These are phyloP conservation scores for Leccinum boreale DNA, from an alignment of 768 basidiomycete species.

Conservation along the genomic window DNA sequence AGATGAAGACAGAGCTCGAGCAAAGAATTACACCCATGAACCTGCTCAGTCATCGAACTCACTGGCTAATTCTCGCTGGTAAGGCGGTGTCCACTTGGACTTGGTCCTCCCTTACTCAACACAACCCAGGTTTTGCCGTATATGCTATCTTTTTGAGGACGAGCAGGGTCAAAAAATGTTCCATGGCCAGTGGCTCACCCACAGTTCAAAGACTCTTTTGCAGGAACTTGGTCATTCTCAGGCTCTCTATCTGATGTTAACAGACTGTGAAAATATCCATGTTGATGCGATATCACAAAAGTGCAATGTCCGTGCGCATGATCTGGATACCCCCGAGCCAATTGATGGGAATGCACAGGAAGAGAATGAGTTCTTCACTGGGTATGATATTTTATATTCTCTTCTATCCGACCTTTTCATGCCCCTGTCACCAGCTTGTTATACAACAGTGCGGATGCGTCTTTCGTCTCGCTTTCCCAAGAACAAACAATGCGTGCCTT, in stretches of 20 bases:
- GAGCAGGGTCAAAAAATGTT: conserved; percentile 44
- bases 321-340: conserved; percentile 43
- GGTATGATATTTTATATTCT: conserved; percentile 36
- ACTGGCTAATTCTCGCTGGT: conserved; percentile 63
- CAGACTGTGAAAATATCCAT: conserved; percentile 53
- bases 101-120: neutral
- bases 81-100: conserved; percentile 14
- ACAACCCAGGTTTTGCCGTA: conserved; percentile 62
- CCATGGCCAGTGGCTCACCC: conserved; percentile 70
- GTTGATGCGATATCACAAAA: conserved; percentile 56
- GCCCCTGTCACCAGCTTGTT: conserved; percentile 36
- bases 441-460: conserved; percentile 47
- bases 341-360: conserved; percentile 38
- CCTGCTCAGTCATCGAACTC: conserved; percentile 49
- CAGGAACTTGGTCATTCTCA: conserved; percentile 66
- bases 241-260: conserved; percentile 50
- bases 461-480: conserved; percentile 45
- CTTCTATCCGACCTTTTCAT: conserved; percentile 2
- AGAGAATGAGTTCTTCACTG: conserved; percentile 52
- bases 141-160: conserved; percentile 59
- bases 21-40: conserved; percentile 37
- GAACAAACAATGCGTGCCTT: conserved; percentile 29
- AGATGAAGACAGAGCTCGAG: conserved; percentile 42
- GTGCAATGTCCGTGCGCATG: conserved; percentile 48
- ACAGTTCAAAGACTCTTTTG: conserved; percentile 59